Percentiles rank a stretch among this genome's conserved stretches.
phyloP scores from a whole-genome alignment of 208 protist species.

The Strigomonas oncopelti region DNA sequence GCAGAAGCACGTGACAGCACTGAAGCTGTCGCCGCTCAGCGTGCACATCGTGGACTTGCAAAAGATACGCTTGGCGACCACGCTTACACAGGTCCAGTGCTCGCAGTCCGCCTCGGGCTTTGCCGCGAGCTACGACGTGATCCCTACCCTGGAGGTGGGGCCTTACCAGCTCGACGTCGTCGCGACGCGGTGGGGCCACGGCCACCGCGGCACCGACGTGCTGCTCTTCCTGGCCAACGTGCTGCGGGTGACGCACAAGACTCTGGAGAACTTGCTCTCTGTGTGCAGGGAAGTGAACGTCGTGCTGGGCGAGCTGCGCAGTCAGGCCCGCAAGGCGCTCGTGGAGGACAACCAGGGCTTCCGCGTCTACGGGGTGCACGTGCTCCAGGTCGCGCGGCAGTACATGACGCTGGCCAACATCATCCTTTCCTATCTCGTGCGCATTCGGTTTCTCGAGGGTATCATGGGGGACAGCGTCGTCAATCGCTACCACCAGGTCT shows the following conservation, averaged over 20 bases:
- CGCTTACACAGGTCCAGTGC: constrained; percentile 23
- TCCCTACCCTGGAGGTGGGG: constrained; percentile 18
- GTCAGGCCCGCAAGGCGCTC: constrained; percentile 24
- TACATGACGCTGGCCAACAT: constrained; percentile 28
- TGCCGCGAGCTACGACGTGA: constrained; percentile 24
- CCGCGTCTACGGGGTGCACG: constrained; percentile 35
- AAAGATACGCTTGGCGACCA: constrained; percentile 22
- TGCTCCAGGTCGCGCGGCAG: constrained; percentile 18
- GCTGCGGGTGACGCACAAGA: constrained; percentile 21
- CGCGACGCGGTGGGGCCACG: constrained; percentile 22
- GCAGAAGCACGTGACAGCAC: constrained; percentile 17
- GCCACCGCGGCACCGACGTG: constrained; percentile 18
- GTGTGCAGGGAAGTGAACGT: constrained; percentile 21
- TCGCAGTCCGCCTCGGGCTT: constrained; percentile 35
- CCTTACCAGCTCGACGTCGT: constrained; percentile 13
- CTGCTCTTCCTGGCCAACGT: constrained; percentile 41
- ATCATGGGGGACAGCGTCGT: constrained; percentile 40
- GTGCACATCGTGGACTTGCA: constrained; percentile 18
- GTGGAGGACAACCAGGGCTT: constrained; percentile 40
- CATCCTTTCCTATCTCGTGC: constrained; percentile 29
- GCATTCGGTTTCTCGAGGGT: constrained; percentile 26
- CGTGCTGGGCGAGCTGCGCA: constrained; percentile 35
- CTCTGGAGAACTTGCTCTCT: constrained; percentile 20
- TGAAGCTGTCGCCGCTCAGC: constrained; percentile 20
- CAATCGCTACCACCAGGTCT: constrained; percentile 36